Evolutionary conservation across 176 grass and related monocot species (phyloP), one percentile per base, ranked within the genome.

Genomic region (Oryza brachyantha): DNA sequence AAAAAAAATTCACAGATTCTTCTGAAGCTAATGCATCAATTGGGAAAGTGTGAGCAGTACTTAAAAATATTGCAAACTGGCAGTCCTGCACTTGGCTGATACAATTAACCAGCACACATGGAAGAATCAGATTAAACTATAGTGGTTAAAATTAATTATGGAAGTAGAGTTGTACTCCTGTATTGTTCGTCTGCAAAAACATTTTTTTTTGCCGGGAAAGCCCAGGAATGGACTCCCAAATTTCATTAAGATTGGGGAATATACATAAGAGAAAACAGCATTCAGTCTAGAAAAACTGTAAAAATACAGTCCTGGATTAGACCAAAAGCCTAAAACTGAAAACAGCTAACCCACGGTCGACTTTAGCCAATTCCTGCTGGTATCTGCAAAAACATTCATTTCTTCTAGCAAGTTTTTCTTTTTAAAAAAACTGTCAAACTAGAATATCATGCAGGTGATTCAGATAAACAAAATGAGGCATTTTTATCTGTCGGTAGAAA

Each of bases 101-200:
- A 77, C 50, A 65, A 55, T 28, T 36, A 41, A 66, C 45, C 27
- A 54, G 38, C 37, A 55, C 37, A 78, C 74, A 57, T 78, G 79
- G 66, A 66, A 1, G 28, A 66, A 72, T 87, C 85, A 19, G 21
- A 59, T 66, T 45, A 27, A 24, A 41, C 46, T 58, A 27, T 42
- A 39, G 14, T 66, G 36, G 43, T 37, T 37, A n/a, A 26, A 64
- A 14, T 27, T 38, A 64, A 35, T 45, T 57, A 57, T 57, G 21
- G 14, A 58, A 22, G 7, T 25, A 52, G 25, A 52, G 17, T 16
- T 25, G 52, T 29, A 80, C 66, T 21, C 38, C 6, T 80, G 66
- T 24, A 57, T 63, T 55, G 59, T 66, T 63, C 68, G 66, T 29
- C 34, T 73, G 85, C n/a, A 43, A 78, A 77, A 60, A 77, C 28